Percentiles rank a stretch among this genome's conserved stretches.
These are phyloP conservation scores for Hanseniaspora lachancei DNA, from an alignment of 805 yeast species.

Conservation along the genomic window DNA sequence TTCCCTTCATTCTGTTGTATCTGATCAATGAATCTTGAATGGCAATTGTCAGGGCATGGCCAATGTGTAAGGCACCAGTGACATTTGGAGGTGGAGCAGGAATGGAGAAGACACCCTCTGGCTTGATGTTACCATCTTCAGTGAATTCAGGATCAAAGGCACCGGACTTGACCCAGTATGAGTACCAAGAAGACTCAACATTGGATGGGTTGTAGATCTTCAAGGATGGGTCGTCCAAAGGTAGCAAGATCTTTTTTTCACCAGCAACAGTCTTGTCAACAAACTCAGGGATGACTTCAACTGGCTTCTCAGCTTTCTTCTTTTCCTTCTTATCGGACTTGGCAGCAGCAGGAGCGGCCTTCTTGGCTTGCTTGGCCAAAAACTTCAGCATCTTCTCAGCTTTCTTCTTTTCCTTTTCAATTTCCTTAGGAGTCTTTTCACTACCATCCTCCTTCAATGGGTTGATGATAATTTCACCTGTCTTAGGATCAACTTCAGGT, in stretches of 20 bases:
- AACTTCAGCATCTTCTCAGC: slow-evolving; percentile 81
- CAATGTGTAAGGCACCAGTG: slow-evolving; percentile 96
- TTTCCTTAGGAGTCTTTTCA: slow-evolving; percentile 62
- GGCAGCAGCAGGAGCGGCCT: slow-evolving; percentile 25
- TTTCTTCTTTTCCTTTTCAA: slow-evolving; percentile 76
- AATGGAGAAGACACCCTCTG: slow-evolving; percentile 75
- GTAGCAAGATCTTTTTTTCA: slow-evolving; percentile 76
- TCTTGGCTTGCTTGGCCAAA: slow-evolving; percentile 68
- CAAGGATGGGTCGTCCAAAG: slow-evolving; percentile 81
- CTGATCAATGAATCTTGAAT: slow-evolving; percentile 89
- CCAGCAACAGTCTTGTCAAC: slow-evolving; percentile 76
- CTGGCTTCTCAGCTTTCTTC: slow-evolving; percentile 53
- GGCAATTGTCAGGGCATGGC: slow-evolving; percentile 91
- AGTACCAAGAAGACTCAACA: slow-evolving; percentile 95
- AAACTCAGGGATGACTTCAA: slow-evolving; percentile 70
- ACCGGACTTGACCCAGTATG: slow-evolving; percentile 89
- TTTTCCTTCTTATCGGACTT: slow-evolving; percentile 46
- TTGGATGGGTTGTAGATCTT: slow-evolving; percentile 86
- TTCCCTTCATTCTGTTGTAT: slow-evolving; percentile 93
- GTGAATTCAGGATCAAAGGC: slow-evolving; percentile 78
- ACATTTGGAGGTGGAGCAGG: slow-evolving; percentile 99
- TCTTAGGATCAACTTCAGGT: slow-evolving; percentile 28
- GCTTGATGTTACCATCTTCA: slow-evolving; percentile 57
- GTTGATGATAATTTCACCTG: slow-evolving; percentile 29
- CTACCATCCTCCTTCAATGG: slow-evolving; percentile 31